Evolutionary conservation across 2,329 filamentous ascomycete genomes (phyloP), one percentile per base, ranked within the genome.

Genomic region (Neonectria sp.): DNA sequence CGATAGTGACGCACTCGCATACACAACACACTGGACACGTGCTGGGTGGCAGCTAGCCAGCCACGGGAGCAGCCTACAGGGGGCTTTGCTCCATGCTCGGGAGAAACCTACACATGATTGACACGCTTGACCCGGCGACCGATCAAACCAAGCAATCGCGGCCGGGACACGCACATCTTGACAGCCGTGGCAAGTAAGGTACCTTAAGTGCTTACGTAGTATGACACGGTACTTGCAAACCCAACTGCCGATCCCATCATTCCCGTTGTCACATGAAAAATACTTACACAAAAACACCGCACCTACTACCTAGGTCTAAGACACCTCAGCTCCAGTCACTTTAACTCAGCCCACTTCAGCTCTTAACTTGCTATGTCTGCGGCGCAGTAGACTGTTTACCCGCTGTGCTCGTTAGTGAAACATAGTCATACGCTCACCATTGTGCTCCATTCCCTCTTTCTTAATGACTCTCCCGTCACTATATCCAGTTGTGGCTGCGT

Each of bases 201-300:
- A 40, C 37, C 37, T 17, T 17, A 17, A 8, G 37, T 40, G 37
- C 37, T 40, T 17, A 40, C 37, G 48, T 6, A 29, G 51, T 12
- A 24, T 35, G 29, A 24, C 51, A 35, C 51, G n/a, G 29, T 51
- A 24, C n/a, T 35, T 24, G 29, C 51, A 24, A 24, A 13, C 51
- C 31, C 40, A n/a, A 55, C 43, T 48, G 52, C 52, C 52, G 51
- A 53, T 63, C 52, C 52, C 31, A 37, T 63, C 33, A 35, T 56
- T 45, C 49, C 57, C 52, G 40, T 35, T 33, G 13, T 63, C 60
- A 63, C 60, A 63, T 63, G 60, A 33, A 63, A 63, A 56, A 56
- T 24, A 48, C 25, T 25, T 24, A 43, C 33, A 43, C 25, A 29
- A 45, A 56, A 62, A 56, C 31, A 48, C 52, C 43, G 51, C 60